These are phyloP conservation scores for Sclerotinia spermophila DNA, from an alignment of 2,329 filamentous ascomycete genomes.

Conservation along the genomic window DNA sequence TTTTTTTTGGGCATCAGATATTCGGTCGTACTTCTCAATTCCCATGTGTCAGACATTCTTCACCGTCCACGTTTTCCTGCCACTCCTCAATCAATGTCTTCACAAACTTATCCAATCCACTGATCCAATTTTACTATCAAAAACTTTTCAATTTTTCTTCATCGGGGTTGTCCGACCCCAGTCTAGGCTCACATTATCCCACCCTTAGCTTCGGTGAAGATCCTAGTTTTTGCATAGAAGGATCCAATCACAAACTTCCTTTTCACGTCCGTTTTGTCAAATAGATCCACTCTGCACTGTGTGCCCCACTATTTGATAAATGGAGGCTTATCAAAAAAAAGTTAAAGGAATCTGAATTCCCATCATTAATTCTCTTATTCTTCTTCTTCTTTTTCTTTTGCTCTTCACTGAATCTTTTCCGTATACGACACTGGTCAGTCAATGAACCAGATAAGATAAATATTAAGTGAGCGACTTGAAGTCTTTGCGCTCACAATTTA, in stretches of 20 bases:
- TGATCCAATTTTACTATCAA: background rate
- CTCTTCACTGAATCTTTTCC: background rate
- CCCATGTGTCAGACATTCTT: conserved; percentile 3
- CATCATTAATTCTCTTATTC: background rate
- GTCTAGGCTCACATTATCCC: conserved; percentile 8
- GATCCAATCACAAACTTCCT: conserved; percentile 5
- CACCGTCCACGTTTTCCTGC: background rate
- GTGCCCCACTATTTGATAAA: conserved; percentile 7
- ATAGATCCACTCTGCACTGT: background rate
- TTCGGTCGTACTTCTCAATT: background rate
- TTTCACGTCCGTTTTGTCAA: background rate
- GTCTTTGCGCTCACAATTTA: conserved; percentile 37
- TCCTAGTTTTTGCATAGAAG: background rate
- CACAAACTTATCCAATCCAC: conserved; percentile 1
- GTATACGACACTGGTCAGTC: background rate
- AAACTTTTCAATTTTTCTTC: conserved; percentile 8
- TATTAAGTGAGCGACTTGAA: conserved; percentile 37
- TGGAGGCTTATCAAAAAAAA: conserved; percentile 2
- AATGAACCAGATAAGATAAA: conserved; percentile 15
- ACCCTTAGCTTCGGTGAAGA: conserved; percentile 7
- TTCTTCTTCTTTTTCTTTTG: background rate
- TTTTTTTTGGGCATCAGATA: background rate
- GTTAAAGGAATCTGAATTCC: conserved; percentile 12
- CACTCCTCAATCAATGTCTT: background rate
- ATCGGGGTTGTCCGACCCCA: conserved; percentile 15